Conservation (phyloP, 257 asterid genomes). For the Ligustrum vulgare region DNA sequence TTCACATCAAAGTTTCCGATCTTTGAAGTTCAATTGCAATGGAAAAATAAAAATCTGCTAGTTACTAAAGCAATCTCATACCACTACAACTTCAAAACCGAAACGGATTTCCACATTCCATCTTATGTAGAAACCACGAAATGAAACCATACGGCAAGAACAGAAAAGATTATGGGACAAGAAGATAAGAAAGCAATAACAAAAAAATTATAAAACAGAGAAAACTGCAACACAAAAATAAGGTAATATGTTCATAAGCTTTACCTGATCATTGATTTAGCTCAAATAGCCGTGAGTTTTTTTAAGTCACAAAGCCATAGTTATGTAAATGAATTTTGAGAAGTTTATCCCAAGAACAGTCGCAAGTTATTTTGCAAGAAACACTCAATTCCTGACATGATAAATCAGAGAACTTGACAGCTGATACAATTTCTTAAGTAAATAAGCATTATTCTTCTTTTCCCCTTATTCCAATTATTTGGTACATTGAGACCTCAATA, state of each 20-base stretch:
- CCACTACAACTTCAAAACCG: neutral
- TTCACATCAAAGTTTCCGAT: neutral
- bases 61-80: neutral
- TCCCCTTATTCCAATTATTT: neutral
- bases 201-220: neutral
- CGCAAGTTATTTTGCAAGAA: neutral
- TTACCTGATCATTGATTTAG: neutral
- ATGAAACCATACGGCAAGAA: neutral
- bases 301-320: neutral
- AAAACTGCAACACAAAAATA: neutral
- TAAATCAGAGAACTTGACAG: neutral
- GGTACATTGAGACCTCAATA: neutral
- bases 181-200: neutral
- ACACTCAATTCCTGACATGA: neutral
- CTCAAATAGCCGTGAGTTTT: neutral
- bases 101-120: neutral
- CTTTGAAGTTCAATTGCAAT: neutral
- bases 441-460: neutral
- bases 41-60: neutral
- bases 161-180: neutral
- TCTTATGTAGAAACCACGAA: neutral
- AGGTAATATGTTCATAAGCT: neutral
- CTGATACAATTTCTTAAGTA: neutral
- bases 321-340: neutral
- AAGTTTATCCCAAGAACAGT: neutral